Percentiles rank a stretch among this genome's conserved stretches.
Conservation (phyloP, 139 green algal genomes). For the Volvox africanus region DNA sequence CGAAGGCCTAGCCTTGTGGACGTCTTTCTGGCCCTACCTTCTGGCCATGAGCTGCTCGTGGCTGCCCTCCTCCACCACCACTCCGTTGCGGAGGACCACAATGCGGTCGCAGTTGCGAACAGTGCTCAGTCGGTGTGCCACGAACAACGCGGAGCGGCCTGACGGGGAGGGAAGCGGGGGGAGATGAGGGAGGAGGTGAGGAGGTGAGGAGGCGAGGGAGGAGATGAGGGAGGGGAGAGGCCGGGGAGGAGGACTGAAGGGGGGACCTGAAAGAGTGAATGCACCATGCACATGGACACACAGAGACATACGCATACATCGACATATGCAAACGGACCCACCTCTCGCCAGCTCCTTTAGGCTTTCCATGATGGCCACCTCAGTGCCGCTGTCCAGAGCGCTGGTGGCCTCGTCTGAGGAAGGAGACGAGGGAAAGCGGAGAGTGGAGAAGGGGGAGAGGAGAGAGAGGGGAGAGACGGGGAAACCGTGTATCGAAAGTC, state of each 20-base stretch:
- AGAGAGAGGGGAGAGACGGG: neutral
- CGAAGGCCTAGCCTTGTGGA: too few relatives aligned
- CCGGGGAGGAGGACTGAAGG: neutral
- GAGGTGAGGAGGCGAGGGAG: neutral
- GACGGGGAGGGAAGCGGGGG: neutral
- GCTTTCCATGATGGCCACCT: conserved; percentile 65
- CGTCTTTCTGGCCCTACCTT: neutral
- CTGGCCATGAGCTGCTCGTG: conserved; percentile 66
- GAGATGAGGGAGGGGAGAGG: neutral
- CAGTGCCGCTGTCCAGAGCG: conserved; percentile 89
- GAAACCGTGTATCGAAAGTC: neutral
- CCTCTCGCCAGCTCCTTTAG: conserved; percentile 42
- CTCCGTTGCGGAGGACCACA: conserved; percentile 70
- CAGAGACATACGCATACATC: too few relatives aligned
- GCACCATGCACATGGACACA: neutral
- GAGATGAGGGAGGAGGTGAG: neutral
- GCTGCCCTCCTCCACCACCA: conserved; percentile 66
- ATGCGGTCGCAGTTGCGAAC: conserved; percentile 87
- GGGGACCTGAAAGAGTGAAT: neutral
- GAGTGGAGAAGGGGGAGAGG: neutral
- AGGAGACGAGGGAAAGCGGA: too few relatives aligned
- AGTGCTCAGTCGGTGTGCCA: conserved; percentile 95
- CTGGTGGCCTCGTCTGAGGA: conserved; percentile 76
- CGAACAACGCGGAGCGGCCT: conserved; percentile 91
- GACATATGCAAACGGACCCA: neutral